These are phyloP conservation scores for Seiridium unicorne DNA, from an alignment of 2,329 filamentous ascomycete genomes.

Conservation along the genomic window DNA sequence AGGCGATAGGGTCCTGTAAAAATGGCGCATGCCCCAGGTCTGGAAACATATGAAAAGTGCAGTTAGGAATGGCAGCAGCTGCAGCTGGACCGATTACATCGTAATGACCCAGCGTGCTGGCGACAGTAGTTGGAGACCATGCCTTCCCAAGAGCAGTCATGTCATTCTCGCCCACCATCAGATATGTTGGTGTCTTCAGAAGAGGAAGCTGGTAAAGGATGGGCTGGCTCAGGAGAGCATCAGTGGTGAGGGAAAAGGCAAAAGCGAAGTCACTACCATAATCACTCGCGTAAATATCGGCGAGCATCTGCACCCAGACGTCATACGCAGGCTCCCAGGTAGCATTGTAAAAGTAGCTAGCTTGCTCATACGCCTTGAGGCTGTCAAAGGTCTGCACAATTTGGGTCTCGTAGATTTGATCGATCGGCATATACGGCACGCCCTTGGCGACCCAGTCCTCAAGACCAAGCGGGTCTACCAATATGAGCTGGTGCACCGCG, in stretches of 20 bases:
- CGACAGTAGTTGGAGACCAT: slow-evolving; percentile 45
- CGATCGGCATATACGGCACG: slow-evolving; percentile 44
- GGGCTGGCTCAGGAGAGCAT: slow-evolving; percentile 53
- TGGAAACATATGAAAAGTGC: slow-evolving; percentile 43
- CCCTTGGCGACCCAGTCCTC: slow-evolving; percentile 52
- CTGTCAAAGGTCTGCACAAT: slow-evolving; percentile 38
- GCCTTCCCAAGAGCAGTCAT: slow-evolving; percentile 54
- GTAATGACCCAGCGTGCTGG: slow-evolving; percentile 46
- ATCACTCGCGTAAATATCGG: slow-evolving; percentile 47
- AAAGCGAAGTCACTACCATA: slow-evolving; percentile 39
- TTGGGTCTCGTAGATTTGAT: slow-evolving; percentile 36
- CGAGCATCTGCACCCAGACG: slow-evolving; percentile 54
- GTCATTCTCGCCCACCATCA: slow-evolving; percentile 51
- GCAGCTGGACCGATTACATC: slow-evolving; percentile 45
- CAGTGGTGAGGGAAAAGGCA: slow-evolving; percentile 50
- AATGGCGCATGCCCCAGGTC: slow-evolving; percentile 52
- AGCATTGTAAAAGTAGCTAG: slow-evolving; percentile 43
- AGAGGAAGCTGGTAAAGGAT: slow-evolving; percentile 48
- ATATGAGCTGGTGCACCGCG: slow-evolving; percentile 39
- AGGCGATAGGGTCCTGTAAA: slow-evolving; percentile 46
- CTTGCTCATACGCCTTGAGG: slow-evolving; percentile 45
- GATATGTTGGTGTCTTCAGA: slow-evolving; percentile 42
- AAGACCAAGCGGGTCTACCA: slow-evolving; percentile 52
- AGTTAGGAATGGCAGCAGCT: slow-evolving; percentile 39
- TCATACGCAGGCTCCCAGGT: slow-evolving; percentile 50